A percentile compares a stretch with the other conserved stretches of the same genome.
Evolutionary conservation across 2,329 filamentous ascomycete genomes (phyloP).

Genomic region (Sordariomycetes sp.): DNA sequence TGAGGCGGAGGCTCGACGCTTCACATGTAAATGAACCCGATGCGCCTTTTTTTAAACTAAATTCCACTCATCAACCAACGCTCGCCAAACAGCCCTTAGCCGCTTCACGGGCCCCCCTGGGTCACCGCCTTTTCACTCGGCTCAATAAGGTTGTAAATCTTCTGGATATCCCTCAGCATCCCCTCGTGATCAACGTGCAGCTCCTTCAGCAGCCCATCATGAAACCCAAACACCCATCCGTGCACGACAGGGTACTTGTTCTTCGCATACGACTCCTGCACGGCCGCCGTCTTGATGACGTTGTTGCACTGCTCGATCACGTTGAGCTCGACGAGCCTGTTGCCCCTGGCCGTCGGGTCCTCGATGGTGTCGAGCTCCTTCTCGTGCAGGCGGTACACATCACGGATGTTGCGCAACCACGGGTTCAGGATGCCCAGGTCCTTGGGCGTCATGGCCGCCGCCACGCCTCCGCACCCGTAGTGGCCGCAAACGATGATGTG

Average conservation of each 20-base stretch:
- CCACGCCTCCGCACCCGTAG: conserved; percentile 66
- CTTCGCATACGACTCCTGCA: conserved; percentile 57
- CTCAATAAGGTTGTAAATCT: conserved; percentile 46
- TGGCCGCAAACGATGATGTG: conserved; percentile 71
- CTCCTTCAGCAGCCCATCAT: conserved; percentile 53
- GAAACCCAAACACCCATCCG: conserved; percentile 61
- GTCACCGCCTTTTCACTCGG: background rate
- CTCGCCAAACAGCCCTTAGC: background rate
- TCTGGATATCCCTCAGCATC: conserved; percentile 43
- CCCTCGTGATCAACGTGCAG: conserved; percentile 48
- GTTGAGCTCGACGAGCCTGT: conserved; percentile 72
- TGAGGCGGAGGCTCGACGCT: background rate
- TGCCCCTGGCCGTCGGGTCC: conserved; percentile 45
- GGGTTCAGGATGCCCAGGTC: conserved; percentile 60
- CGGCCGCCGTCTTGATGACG: conserved; percentile 64
- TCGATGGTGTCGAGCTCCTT: conserved; percentile 51
- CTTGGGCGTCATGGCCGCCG: conserved; percentile 59
- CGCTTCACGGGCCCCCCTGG: background rate
- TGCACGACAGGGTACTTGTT: conserved; percentile 57
- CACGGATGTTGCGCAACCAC: conserved; percentile 62
- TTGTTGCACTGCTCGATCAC: conserved; percentile 66
- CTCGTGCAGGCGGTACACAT: conserved; percentile 61
- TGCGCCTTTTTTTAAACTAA: background rate
- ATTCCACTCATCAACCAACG: background rate
- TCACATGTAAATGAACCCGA: background rate